phyloP scores from a whole-genome alignment of 306 rosid species.

The Sphenostylis stenocarpa region DNA sequence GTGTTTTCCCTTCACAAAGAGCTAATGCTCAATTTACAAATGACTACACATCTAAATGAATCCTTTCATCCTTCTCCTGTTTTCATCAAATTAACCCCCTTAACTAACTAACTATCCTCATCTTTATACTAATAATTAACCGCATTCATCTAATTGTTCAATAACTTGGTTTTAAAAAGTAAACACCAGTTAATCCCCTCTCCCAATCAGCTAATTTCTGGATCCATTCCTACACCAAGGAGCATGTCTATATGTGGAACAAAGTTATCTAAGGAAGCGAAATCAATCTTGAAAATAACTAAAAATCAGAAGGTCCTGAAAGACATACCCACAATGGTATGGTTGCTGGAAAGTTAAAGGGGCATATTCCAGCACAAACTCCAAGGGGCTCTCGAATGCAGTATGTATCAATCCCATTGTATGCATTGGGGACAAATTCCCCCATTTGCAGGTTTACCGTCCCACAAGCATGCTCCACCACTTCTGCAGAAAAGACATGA shows the following conservation, averaged over 20 bases:
- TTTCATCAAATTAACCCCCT: too few relatives aligned
- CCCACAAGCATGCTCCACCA: constrained; percentile 77
- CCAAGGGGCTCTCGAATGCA: constrained; percentile 82
- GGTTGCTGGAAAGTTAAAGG: constrained; percentile 61
- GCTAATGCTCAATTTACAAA: too few relatives aligned
- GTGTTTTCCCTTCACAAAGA: too few relatives aligned
- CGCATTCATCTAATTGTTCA: not conserved
- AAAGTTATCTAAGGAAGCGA: constrained; percentile 9
- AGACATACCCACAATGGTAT: constrained; percentile 73
- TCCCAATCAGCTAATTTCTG: not conserved
- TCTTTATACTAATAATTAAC: not conserved
- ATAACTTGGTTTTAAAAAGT: not conserved
- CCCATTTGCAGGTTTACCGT: constrained; percentile 69
- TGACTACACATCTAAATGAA: too few relatives aligned
- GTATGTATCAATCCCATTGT: constrained; percentile 67
- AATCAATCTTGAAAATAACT: constrained; percentile 19
- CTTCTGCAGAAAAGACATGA: constrained; percentile 49
- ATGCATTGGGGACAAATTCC: constrained; percentile 66
- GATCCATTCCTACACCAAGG: not conserved
- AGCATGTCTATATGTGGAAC: not conserved
- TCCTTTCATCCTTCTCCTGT: too few relatives aligned
- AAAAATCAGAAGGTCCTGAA: constrained; percentile 13
- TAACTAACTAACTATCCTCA: not conserved
- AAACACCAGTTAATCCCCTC: not conserved
- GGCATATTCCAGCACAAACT: constrained; percentile 85